These are phyloP conservation scores for Paecilomyces formosus DNA, from an alignment of 2,329 filamentous ascomycete species.

Conservation along the genomic window DNA sequence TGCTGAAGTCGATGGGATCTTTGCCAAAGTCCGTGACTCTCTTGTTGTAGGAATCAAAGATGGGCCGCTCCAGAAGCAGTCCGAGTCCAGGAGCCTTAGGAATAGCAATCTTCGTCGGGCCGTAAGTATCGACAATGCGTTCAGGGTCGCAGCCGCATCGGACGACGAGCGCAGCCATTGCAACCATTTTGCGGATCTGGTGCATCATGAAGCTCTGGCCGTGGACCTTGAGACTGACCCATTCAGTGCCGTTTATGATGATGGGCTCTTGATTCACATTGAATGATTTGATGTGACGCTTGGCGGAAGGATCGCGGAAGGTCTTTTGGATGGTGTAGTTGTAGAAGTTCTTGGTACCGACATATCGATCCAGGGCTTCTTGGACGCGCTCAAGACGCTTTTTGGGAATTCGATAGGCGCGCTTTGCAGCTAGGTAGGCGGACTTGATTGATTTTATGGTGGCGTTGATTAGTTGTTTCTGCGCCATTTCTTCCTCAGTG, in stretches of 20 bases:
- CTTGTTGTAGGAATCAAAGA: slow-evolving; percentile 84
- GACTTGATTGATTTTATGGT: slow-evolving; percentile 69
- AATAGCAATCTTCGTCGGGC: slow-evolving; percentile 66
- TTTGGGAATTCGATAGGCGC: slow-evolving; percentile 71
- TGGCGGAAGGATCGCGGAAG: slow-evolving; percentile 71
- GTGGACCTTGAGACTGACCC: slow-evolving; percentile 92
- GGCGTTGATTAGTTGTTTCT: slow-evolving; percentile 48
- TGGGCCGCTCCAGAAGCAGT: slow-evolving; percentile 77
- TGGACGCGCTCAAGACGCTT: slow-evolving; percentile 69
- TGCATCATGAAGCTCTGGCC: slow-evolving; percentile 99
- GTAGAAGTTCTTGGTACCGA: slow-evolving; percentile 87
- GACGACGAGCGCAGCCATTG: slow-evolving; percentile 77
- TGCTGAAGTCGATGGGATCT: slow-evolving; percentile 68
- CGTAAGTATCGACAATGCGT: slow-evolving; percentile 69
- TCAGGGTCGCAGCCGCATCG: slow-evolving; percentile 70
- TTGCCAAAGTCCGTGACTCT: slow-evolving; percentile 59
- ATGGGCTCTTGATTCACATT: slow-evolving; percentile 67
- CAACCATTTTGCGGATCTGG: slow-evolving; percentile 98
- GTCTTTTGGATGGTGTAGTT: slow-evolving; percentile 95
- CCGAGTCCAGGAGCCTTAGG: slow-evolving; percentile 90
- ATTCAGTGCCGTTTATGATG: slow-evolving; percentile 85
- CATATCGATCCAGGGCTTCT: slow-evolving; percentile 63
- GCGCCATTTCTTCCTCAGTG: slow-evolving; percentile 12
- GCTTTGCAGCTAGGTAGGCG: slow-evolving; percentile 75
- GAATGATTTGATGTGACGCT: slow-evolving; percentile 90